Base-by-base conservation (phyloP, 2,329 filamentous ascomycete species). In the Neofusicoccum umdonicola region DNA sequence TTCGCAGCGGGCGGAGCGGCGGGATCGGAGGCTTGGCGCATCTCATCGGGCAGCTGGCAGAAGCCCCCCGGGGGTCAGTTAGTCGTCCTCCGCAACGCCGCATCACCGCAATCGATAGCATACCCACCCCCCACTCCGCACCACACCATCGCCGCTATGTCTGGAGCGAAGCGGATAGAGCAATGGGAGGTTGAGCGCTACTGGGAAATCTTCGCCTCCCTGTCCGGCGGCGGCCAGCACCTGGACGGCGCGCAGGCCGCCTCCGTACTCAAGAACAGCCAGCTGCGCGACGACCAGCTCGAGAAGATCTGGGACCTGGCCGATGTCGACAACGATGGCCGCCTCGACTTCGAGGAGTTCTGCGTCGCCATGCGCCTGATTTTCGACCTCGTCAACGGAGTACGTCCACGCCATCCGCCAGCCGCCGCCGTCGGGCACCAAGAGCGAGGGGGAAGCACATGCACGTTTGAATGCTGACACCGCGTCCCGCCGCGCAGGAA, bases 311-410 rank as follows among this genome's bases (percentile, higher is more conserved):
- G 95, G 95, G 95, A 99, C 74, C 85, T 99, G 68, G 92, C 95
- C 65, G 95, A 99, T 77, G 92, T 99, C 67, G 95, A 99, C 79
- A 93, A 93, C 71, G 95, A 99, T 81, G 95, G 95, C 68, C 96
- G 96, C 79, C 84, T 99, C 63, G 95, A 99, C 80, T 99, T 99
- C 82, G 95, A 99, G 81, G 95, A 99, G 83, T 99, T 99, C 78
- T 99, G 95, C 78, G 95, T 99, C 65, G 95, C 93, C 44, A 99
- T 99, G 95, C 88, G 95, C 74, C 83, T 99, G 73, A 97, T 98
- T 72, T 99, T 98, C 78, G 95, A 99, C 77, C 82, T 98, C 69
- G 88, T 99, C 71, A 99, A 99, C 74, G 95, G 95, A 72, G 92
- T 96, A 84, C 67, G 85, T 80, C n/a, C 27, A 31, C 4, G 27